A percentile compares a stretch with the other conserved stretches of the same genome.
Conservation (phyloP, 176 grass and related monocot genomes). For the Saccharum officinarum region DNA sequence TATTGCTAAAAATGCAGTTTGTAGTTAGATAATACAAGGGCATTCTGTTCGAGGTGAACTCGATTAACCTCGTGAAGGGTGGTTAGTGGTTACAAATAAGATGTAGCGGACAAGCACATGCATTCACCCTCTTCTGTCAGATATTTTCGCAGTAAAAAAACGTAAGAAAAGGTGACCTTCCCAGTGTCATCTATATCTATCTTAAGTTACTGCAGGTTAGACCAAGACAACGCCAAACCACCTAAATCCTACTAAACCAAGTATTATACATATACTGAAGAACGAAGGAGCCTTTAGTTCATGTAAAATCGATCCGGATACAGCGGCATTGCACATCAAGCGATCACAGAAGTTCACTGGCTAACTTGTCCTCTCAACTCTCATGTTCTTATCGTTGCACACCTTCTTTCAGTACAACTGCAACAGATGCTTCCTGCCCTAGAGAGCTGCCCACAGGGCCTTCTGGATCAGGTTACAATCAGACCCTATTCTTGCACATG, state of each 20-base stretch:
- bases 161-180: background rate
- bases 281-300: background rate
- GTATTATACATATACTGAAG: too few species aligned
- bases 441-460: background rate
- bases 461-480: slow-evolving; percentile 8
- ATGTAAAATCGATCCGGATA: background rate
- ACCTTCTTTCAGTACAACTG: background rate
- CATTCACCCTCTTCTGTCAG: background rate
- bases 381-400: background rate
- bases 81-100: background rate
- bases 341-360: background rate
- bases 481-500: background rate
- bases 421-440: background rate
- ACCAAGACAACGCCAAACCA: background rate
- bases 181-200: background rate
- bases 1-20: background rate
- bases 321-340: background rate
- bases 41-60: slow-evolving; percentile 1
- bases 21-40: background rate
- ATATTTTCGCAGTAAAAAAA: background rate
- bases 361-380: background rate
- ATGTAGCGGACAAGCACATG: background rate
- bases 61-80: background rate
- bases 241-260: background rate
- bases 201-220: background rate